Evolutionary conservation across 179 eudicot species (phyloP).

Genomic region (Corrigiola litoralis): DNA sequence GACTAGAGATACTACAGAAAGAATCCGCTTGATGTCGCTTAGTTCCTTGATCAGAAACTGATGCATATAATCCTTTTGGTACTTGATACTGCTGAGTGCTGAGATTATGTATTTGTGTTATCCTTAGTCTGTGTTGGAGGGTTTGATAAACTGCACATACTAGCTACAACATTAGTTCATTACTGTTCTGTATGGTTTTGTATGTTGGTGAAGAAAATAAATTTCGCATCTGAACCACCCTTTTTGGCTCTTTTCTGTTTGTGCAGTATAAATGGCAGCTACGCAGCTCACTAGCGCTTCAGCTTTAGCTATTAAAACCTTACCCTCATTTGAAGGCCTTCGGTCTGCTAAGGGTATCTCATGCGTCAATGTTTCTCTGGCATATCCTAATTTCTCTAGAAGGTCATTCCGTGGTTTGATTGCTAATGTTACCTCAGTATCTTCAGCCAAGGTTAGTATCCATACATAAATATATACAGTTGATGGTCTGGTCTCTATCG

Average conservation of each 20-base stretch:
- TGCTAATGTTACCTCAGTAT: slow-evolving; percentile 59
- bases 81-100: too few relatives aligned
- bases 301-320: slow-evolving; percentile 24
- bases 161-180: too few relatives aligned
- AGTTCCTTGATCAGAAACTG: too few relatives aligned
- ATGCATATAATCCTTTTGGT: too few relatives aligned
- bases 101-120: too few relatives aligned
- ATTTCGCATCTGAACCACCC: slow-evolving; percentile 3
- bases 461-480: not conserved
- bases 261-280: slow-evolving; percentile 30
- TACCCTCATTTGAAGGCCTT: slow-evolving; percentile 56
- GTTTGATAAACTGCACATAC: too few relatives aligned
- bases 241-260: not conserved
- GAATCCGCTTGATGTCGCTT: too few relatives aligned
- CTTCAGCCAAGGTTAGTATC: slow-evolving; percentile 64
- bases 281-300: slow-evolving; percentile 28
- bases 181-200: too few relatives aligned
- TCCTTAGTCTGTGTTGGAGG: too few relatives aligned
- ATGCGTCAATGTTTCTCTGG: slow-evolving; percentile 34
- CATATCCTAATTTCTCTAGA: slow-evolving; percentile 23
- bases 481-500: not conserved
- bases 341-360: slow-evolving; percentile 31
- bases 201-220: not conserved
- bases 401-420: slow-evolving; percentile 51
- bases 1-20: too few relatives aligned